Conservation (phyloP, 2,329 filamentous ascomycete genomes). For the Xylaria sp. region DNA sequence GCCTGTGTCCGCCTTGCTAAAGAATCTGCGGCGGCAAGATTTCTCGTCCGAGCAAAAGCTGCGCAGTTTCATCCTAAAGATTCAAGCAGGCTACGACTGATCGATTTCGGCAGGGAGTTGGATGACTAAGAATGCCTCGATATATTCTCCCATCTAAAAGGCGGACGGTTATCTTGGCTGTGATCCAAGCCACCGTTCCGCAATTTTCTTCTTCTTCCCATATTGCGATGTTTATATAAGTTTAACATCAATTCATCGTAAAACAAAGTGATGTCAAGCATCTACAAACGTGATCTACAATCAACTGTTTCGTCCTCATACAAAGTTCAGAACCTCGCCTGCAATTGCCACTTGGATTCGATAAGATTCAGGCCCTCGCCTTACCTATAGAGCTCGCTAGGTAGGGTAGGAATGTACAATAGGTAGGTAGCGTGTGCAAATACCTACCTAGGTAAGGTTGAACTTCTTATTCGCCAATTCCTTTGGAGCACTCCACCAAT, state of each 20-base stretch:
- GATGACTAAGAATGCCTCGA: conserved; percentile 50
- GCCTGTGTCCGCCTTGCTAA: conserved; percentile 64
- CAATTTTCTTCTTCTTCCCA: too few species aligned
- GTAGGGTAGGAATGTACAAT: not conserved
- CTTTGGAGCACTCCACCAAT: not conserved
- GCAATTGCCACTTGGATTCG: not conserved
- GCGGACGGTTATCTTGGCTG: not conserved
- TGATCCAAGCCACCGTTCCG: not conserved
- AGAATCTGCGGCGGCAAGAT: conserved; percentile 67
- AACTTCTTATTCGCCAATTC: conserved; percentile 34
- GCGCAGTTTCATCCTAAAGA: conserved; percentile 70
- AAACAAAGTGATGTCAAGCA: not conserved
- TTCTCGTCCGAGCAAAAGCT: conserved; percentile 68
- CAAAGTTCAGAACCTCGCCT: not conserved
- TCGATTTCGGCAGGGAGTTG: conserved; percentile 69
- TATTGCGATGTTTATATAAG: not conserved
- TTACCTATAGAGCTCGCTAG: too few species aligned
- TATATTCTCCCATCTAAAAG: not conserved
- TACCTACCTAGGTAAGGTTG: too few species aligned
- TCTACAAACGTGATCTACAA: not conserved
- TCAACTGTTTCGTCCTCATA: not conserved
- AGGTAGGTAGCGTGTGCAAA: not conserved
- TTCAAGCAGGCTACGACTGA: conserved; percentile 61
- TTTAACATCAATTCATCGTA: not conserved
- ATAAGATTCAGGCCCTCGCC: too few species aligned